Evolutionary conservation across 331 rosid genomes (phyloP).

Genomic region (Saraca asoca): DNA sequence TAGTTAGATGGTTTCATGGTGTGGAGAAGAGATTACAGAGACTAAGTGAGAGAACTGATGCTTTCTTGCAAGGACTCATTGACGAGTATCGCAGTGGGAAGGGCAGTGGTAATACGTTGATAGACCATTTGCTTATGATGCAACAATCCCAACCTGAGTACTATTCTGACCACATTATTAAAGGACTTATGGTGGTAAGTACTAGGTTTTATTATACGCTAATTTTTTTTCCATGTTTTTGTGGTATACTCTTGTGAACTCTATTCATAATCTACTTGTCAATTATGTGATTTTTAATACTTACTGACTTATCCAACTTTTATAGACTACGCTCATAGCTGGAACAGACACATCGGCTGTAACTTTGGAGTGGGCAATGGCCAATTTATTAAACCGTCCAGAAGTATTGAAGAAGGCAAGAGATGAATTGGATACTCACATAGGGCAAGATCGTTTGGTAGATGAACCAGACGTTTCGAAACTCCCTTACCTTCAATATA

Average conservation of each 20-base stretch:
- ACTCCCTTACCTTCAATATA: slow-evolving; percentile 48
- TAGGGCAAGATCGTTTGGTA: slow-evolving; percentile 42
- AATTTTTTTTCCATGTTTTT: too few relatives aligned
- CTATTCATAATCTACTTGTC: too few relatives aligned
- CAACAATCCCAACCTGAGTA: slow-evolving; percentile 49
- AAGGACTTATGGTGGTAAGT: slow-evolving; percentile 39
- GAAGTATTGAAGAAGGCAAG: not conserved
- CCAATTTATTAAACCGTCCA: slow-evolving; percentile 56
- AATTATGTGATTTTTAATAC: too few relatives aligned
- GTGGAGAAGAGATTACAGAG: slow-evolving; percentile 36
- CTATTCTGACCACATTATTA: slow-evolving; percentile 53
- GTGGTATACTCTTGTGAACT: too few relatives aligned
- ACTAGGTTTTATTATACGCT: too few relatives aligned
- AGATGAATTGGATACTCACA: slow-evolving; percentile 42
- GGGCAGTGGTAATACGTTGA: slow-evolving; percentile 36
- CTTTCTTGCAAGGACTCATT: slow-evolving; percentile 48
- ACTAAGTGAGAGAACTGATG: slow-evolving; percentile 36
- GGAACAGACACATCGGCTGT: slow-evolving; percentile 57
- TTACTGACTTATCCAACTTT: not conserved
- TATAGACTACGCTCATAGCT: slow-evolving; percentile 46
- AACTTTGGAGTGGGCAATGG: slow-evolving; percentile 63
- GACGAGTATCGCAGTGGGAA: slow-evolving; percentile 45
- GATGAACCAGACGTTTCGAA: slow-evolving; percentile 50
- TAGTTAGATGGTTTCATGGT: slow-evolving; percentile 46
- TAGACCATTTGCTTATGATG: slow-evolving; percentile 34